Evolutionary conservation across 108 stramenopile genomes (phyloP), one percentile per base, ranked within the genome.

Genomic region (Mediolabrus comicus): DNA sequence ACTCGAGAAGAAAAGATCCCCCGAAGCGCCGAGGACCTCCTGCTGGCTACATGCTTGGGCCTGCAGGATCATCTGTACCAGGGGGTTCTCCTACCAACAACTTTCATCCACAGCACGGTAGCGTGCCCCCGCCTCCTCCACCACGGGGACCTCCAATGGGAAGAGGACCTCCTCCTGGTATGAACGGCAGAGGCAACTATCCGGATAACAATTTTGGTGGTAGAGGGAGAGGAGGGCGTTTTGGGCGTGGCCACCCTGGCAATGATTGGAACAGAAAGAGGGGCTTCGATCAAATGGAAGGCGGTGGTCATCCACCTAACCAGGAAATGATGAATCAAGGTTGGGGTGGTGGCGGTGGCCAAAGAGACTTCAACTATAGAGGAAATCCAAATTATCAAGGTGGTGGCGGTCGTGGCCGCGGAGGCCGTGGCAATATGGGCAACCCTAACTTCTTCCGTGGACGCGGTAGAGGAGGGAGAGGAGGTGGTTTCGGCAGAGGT

Each of bases 11-110:
- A 12, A 69, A 43, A 27, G 77, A 84, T 29, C 67, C 74, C 12
- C 69, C 69, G 3, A 80, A 82, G 54, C 73, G 88, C 27, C 86
- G 92, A 2, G 92, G 88, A 30, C 92, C 90, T 0, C 92, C 92
- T 0, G 86, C 73, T 11, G 92, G 92, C 3, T 94, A 94, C 57
- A 43, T 84, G 19, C 86, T 91, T 67, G 92, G 92, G 49, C 92
- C 92, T 0, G 92, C 92, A n/a, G 86, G 87, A 3, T 77, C 51
- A 14, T 69, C 78, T 25, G 72, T 53, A 0, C 53, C 43, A 14
- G 68, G 46, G 27, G 59, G 16, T 14, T 14, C 69, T 4, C 6
- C 54, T 14, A 54, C 58, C 19, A 69, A n/a, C 22, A 46, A 69
- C 5, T 16, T 35, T 8, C 17, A 29, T 22, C 43, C 52, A n/a